Percentiles rank a stretch among this genome's conserved stretches.
phyloP scores from a whole-genome alignment of 2,329 filamentous ascomycete species.

The Fusarium sterilihyphosum region DNA sequence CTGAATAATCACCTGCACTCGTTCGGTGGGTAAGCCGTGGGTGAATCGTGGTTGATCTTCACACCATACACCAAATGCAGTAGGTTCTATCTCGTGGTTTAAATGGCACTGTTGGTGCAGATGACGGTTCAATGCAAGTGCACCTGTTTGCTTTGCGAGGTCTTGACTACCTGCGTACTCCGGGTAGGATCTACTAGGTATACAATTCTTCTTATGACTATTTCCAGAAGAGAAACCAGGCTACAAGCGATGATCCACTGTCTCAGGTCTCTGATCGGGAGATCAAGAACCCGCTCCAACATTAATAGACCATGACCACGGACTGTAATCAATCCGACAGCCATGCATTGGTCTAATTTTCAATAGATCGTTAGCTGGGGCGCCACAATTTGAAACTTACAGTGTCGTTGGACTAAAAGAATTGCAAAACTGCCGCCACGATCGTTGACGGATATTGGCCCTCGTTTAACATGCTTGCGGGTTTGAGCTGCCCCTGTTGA shows the following conservation, averaged over 20 bases:
- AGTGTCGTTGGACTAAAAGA: not conserved
- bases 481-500: slow-evolving; percentile 5
- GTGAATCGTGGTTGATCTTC: slow-evolving; percentile 37
- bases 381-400: slow-evolving; percentile 22
- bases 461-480: not conserved
- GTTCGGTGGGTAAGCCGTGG: slow-evolving; percentile 27
- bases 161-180: not conserved
- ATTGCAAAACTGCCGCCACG: not conserved
- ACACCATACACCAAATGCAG: slow-evolving; percentile 33
- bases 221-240: slow-evolving; percentile 7
- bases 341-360: slow-evolving; percentile 17
- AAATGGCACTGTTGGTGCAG: slow-evolving; percentile 8
- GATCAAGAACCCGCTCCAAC: slow-evolving; percentile 17
- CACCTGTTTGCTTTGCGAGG: not conserved
- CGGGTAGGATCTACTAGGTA: slow-evolving; percentile 14
- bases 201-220: not conserved
- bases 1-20: slow-evolving; percentile 15
- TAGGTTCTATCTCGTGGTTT: slow-evolving; percentile 22
- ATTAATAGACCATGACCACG: not conserved
- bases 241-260: slow-evolving; percentile 33
- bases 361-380: slow-evolving; percentile 14
- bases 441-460: not conserved
- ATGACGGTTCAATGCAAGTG: slow-evolving; percentile 5
- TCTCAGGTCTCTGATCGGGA: slow-evolving; percentile 39
- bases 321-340: not conserved